Conservation (phyloP, 164 flowering plant genomes). For the Akebia trifoliata region DNA sequence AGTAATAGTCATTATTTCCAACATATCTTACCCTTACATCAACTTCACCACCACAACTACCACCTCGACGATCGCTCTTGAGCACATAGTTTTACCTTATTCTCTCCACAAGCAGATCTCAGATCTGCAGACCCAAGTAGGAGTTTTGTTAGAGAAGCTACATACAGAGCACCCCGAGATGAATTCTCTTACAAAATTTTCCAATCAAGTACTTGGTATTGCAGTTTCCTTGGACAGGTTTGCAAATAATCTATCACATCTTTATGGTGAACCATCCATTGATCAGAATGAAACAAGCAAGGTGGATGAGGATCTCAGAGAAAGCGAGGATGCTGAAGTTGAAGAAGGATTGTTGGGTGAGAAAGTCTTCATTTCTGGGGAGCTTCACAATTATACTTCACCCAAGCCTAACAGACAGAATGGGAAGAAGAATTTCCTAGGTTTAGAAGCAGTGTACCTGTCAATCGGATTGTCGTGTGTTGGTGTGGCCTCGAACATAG, state of each 20-base stretch:
- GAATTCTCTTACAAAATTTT: conserved; percentile 15
- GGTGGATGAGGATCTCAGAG: conserved; percentile 19
- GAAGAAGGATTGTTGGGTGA: conserved; percentile 14
- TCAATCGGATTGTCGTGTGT: conserved; percentile 31
- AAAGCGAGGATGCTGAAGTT: conserved; percentile 23
- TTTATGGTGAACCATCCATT: conserved; percentile 10
- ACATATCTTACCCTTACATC: conserved; percentile 14
- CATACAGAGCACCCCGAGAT: conserved; percentile 19
- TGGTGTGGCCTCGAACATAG: conserved; percentile 13
- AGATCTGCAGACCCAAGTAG: conserved; percentile 30
- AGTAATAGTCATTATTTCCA: conserved; percentile 15
- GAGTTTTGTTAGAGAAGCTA: conserved; percentile 26
- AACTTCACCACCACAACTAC: conserved; percentile 9
- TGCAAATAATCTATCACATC: conserved; percentile 16
- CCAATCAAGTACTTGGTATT: conserved; percentile 26
- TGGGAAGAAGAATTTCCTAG: conserved; percentile 35
- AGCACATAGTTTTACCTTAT: conserved; percentile 16
- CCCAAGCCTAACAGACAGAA: conserved; percentile 28
- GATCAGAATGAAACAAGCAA: conserved; percentile 17
- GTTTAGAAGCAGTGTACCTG: conserved; percentile 29
- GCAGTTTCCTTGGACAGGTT: conserved; percentile 36
- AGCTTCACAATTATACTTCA: conserved; percentile 29
- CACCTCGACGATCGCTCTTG: background rate
- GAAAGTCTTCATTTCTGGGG: conserved; percentile 22
- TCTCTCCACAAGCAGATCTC: conserved; percentile 23